Base-by-base conservation (phyloP, 768 basidiomycete genomes). In the Cyclocybe aegerita region DNA sequence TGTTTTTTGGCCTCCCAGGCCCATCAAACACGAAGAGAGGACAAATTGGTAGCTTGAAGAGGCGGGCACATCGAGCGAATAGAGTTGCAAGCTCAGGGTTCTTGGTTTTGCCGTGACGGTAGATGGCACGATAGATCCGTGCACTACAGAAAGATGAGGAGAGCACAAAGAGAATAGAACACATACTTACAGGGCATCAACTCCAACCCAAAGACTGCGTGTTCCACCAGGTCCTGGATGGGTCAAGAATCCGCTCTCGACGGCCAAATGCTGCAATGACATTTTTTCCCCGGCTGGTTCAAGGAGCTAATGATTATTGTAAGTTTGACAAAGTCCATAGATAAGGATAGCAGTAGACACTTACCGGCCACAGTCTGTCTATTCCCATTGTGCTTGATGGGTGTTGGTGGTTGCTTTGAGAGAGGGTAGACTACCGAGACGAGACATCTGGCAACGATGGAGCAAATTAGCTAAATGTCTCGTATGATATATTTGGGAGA, bases 51-150 rank as follows among this genome's bases (percentile, higher is more conserved):
- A 48, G 37, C 11, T 39, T 36, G 37, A 48, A 15, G 11, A 48
- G 46, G 39, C 39, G 15, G 39, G 15, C 29, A 40, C 46, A 47
- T 16, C 50, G 50, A 33, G 35, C 16, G 35, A 41, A 49, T 4
- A 56, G 50, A 1, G n/a, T n/a, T 8, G 43, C 31, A 4, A 56
- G 54, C 46, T 56, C 54, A 12, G 54, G 54, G 50, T 56, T 56
- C 16, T 45, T 56, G 10, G 42, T 44, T 17, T 15, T 9, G 16
- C 50, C 38, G 16, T 49, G 55, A 5, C 16, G 29, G 17, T 52
- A 52, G 30, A 40, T 39, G 14, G 47, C 55, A 30, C 46, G 39
- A 48, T 50, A 48, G n/a, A 54, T 43, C 49, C 52, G 54, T 15
- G 43, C 39, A 23, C 52, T 50, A 15, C 4, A 29, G 31, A 10